phyloP scores from a whole-genome alignment of 2,329 filamentous ascomycete species.

The Aspergillus intermedius region DNA sequence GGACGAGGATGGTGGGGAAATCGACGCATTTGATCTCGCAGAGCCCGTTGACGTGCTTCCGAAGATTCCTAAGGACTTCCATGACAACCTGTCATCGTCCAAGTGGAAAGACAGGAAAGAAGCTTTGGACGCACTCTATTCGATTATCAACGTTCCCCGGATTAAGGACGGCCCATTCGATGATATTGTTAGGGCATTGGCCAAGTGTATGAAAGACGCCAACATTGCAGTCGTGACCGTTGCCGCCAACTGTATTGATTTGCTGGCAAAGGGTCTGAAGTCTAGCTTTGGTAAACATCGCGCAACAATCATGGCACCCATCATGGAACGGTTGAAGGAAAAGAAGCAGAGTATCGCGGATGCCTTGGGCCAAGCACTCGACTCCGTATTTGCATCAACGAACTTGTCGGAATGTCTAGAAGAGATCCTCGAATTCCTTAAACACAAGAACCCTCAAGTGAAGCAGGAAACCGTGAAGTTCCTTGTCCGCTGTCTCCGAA shows the following conservation, averaged over 20 bases:
- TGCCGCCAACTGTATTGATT: conserved; percentile 86
- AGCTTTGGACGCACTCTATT: conserved; percentile 73
- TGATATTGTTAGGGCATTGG: conserved; percentile 74
- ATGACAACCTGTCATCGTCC: conserved; percentile 75
- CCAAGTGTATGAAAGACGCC: conserved; percentile 98
- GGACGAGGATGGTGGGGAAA: conserved; percentile 57
- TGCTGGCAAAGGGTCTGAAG: conserved; percentile 77
- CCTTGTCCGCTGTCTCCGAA: conserved; percentile 77
- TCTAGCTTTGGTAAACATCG: conserved; percentile 75
- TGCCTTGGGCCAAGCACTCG: conserved; percentile 76
- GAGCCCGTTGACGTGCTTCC: conserved; percentile 81
- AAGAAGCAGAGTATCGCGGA: conserved; percentile 89
- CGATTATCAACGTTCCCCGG: conserved; percentile 71
- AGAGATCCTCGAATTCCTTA: conserved; percentile 75
- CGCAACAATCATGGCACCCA: conserved; percentile 71
- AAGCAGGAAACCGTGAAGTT: conserved; percentile 95
- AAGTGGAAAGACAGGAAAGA: conserved; percentile 99
- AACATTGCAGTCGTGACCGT: conserved; percentile 92
- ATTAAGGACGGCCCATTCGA: conserved; percentile 89
- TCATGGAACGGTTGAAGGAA: conserved; percentile 94
- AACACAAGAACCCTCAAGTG: conserved; percentile 94
- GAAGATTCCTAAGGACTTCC: conserved; percentile 74
- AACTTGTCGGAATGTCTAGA: conserved; percentile 80
- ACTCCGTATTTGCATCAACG: conserved; percentile 61
- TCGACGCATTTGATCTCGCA: conserved; percentile 74